Percentiles rank a stretch among this genome's conserved stretches.
phyloP scores from a whole-genome alignment of 306 rosid species.

The Pyrus pyrifolia region DNA sequence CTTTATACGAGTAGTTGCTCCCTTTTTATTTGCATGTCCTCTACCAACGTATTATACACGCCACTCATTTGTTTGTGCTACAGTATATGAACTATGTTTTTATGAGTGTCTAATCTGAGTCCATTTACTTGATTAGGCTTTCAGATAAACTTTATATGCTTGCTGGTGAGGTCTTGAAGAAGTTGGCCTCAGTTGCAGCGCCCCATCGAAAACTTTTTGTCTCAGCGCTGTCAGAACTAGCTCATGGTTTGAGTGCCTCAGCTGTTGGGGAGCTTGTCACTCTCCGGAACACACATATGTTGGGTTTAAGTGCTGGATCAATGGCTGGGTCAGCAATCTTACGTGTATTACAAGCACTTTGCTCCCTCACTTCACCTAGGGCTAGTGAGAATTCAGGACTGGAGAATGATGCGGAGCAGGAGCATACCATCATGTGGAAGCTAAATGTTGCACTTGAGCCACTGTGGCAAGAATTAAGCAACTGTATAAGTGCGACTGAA shows the following conservation, averaged over 20 bases:
- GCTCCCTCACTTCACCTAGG: constrained; percentile 56
- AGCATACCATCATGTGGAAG: constrained; percentile 75
- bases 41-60: neutral
- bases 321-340: constrained; percentile 97
- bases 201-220: constrained; percentile 73
- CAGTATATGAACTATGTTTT: neutral
- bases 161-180: constrained; percentile 85
- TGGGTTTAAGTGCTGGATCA: constrained; percentile 91
- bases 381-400: constrained; percentile 35
- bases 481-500: constrained; percentile 91
- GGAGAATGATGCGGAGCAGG: constrained; percentile 53
- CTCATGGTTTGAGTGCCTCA: constrained; percentile 78
- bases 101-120: constrained; percentile 27
- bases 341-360: constrained; percentile 85
- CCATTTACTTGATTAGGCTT: constrained; percentile 52
- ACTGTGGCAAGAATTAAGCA: constrained; percentile 93
- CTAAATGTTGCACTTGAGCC: constrained; percentile 83
- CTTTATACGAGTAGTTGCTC: constrained; percentile 12
- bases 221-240: constrained; percentile 62
- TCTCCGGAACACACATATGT: constrained; percentile 80
- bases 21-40: neutral
- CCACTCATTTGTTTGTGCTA: neutral
- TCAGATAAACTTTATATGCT: constrained; percentile 87
- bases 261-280: constrained; percentile 89
- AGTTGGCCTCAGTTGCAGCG: constrained; percentile 69